Evolutionary conservation across 768 basidiomycete species (phyloP).

Genomic region (Crassisporium funariophilum): DNA sequence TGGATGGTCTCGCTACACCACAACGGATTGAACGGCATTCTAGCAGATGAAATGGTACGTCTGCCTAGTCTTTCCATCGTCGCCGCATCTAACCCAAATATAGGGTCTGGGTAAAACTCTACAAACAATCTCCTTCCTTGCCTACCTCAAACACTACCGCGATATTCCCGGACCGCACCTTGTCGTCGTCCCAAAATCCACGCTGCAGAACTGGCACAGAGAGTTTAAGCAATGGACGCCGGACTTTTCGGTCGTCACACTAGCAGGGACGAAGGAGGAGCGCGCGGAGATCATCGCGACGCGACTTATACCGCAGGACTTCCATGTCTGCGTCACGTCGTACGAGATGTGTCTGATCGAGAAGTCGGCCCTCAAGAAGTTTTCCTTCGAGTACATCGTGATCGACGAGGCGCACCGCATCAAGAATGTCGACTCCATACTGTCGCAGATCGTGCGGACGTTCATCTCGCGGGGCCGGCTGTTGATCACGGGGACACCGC

Average conservation of each 20-base stretch:
- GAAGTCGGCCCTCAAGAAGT: slow-evolving; percentile 88
- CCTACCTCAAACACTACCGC: slow-evolving; percentile 88
- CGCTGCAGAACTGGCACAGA: slow-evolving; percentile 94
- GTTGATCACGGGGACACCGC: slow-evolving; percentile 94
- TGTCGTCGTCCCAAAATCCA: slow-evolving; percentile 98
- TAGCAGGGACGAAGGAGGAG: slow-evolving; percentile 91
- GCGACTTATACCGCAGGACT: slow-evolving; percentile 82
- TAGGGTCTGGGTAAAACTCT: slow-evolving; percentile 98
- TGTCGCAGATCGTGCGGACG: slow-evolving; percentile 90
- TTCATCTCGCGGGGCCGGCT: slow-evolving; percentile 89
- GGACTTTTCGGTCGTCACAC: slow-evolving; percentile 76
- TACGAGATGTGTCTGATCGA: slow-evolving; percentile 98
- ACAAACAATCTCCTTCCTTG: slow-evolving; percentile 96
- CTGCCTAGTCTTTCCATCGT: slow-evolving; percentile 2
- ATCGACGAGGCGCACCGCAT: slow-evolving; percentile 99
- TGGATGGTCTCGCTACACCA: slow-evolving; percentile 96
- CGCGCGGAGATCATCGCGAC: slow-evolving; percentile 78
- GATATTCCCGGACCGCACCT: slow-evolving; percentile 83
- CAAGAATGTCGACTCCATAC: slow-evolving; percentile 97
- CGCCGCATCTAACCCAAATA: background rate
- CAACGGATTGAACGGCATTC: slow-evolving; percentile 94
- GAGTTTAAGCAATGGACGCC: slow-evolving; percentile 93
- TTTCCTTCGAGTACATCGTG: slow-evolving; percentile 96
- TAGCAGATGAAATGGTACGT: slow-evolving; percentile 92
- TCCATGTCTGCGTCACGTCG: slow-evolving; percentile 93